Percentiles rank a stretch among this genome's conserved stretches.
phyloP scores from a whole-genome alignment of 1,284 basidiomycete species.

The Rhodotorula sp. region DNA sequence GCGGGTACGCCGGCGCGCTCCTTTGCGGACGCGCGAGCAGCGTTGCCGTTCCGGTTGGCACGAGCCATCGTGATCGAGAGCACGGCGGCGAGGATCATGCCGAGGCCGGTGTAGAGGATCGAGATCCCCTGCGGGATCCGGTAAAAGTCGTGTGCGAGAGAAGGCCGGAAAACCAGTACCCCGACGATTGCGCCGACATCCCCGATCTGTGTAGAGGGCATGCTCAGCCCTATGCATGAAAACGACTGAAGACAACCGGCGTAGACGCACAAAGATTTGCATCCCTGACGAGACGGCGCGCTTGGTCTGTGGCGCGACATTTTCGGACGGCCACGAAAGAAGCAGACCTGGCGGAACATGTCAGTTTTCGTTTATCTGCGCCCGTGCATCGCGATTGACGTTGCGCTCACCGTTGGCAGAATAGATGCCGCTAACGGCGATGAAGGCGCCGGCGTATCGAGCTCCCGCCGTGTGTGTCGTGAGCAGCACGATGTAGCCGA shows the following conservation, averaged over 20 bases:
- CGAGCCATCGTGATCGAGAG: constrained; percentile 58
- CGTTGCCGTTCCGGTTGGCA: constrained; percentile 58
- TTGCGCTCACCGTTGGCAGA: constrained; percentile 44
- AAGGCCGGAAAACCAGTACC: constrained; percentile 55
- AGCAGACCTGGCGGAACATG: constrained; percentile 13
- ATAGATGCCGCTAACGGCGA: constrained; percentile 63
- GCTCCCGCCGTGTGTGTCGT: constrained; percentile 58
- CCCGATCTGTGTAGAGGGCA: constrained; percentile 58
- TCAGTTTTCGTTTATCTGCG: background rate
- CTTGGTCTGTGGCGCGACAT: constrained; percentile 69
- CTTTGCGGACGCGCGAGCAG: background rate
- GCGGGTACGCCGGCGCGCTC: background rate
- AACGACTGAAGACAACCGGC: background rate
- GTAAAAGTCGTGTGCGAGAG: constrained; percentile 52
- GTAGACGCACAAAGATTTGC: constrained; percentile 57
- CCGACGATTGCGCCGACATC: constrained; percentile 63
- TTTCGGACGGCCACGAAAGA: constrained; percentile 63
- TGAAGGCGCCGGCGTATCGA: constrained; percentile 63
- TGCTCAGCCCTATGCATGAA: too few species aligned
- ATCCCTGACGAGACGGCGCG: constrained; percentile 64
- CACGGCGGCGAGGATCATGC: constrained; percentile 55
- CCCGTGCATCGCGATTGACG: too few species aligned
- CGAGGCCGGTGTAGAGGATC: constrained; percentile 59
- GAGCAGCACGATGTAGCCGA: constrained; percentile 66
- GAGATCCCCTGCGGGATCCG: constrained; percentile 62